Evolutionary conservation across 2,329 filamentous ascomycete genomes (phyloP).

Genomic region (Colletotrichum graminicola): DNA sequence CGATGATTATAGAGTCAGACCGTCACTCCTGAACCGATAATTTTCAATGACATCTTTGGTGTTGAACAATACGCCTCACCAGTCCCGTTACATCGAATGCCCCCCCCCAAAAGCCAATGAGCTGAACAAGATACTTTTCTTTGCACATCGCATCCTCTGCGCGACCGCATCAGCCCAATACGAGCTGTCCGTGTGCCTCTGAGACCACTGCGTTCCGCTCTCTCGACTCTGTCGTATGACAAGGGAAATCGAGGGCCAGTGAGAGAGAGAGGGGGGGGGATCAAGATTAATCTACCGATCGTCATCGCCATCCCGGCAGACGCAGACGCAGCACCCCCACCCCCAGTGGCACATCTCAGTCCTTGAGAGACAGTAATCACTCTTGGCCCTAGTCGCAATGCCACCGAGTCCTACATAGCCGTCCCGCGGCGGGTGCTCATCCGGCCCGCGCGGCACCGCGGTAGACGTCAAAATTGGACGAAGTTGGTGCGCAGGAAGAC

Average conservation of each 20-base stretch:
- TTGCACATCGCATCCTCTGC: background rate
- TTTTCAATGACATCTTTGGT: background rate
- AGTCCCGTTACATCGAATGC: background rate
- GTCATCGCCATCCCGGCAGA: constrained; percentile 5
- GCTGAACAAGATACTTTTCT: background rate
- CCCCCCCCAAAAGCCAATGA: background rate
- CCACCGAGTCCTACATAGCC: background rate
- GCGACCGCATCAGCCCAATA: background rate
- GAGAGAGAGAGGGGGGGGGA: background rate
- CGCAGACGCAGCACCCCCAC: background rate
- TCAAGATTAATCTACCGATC: background rate
- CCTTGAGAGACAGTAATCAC: background rate
- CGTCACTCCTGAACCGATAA: background rate
- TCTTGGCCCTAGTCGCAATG: background rate
- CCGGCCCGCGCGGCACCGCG: constrained; percentile 21
- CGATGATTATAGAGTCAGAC: background rate
- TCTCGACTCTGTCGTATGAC: background rate
- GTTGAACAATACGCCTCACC: constrained; percentile 20
- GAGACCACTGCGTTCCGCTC: background rate
- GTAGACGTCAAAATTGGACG: constrained; percentile 7
- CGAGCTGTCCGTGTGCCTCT: background rate
- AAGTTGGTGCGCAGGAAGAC: background rate
- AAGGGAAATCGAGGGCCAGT: background rate
- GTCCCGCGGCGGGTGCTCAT: background rate
- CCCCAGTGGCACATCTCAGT: background rate